These are phyloP conservation scores for Pouteria campechiana DNA, from an alignment of 179 eudicot genomes.

Conservation along the genomic window DNA sequence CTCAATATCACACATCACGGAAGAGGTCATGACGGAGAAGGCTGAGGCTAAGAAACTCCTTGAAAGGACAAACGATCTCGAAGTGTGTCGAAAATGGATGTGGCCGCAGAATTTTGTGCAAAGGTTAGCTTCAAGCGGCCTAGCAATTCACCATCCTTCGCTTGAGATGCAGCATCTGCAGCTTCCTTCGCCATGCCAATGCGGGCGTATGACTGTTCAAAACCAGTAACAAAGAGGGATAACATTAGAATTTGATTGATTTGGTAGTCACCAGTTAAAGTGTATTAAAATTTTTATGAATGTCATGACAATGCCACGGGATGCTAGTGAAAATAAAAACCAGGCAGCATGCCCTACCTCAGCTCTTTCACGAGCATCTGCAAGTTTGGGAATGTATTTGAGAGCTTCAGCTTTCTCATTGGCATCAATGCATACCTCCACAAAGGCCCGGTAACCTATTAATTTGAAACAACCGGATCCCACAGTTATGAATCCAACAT, in stretches of 20 bases:
- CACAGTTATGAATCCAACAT: too few relatives aligned
- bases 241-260: neutral
- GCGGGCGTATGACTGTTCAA: constrained; percentile 73
- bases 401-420: constrained; percentile 83
- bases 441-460: constrained; percentile 86
- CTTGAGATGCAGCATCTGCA: constrained; percentile 89
- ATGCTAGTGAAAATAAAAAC: neutral
- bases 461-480: neutral
- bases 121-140: constrained; percentile 56
- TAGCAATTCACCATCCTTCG: constrained; percentile 79
- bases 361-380: constrained; percentile 67
- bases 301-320: too few relatives aligned
- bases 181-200: constrained; percentile 98
- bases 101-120: constrained; percentile 73
- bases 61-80: constrained; percentile 55
- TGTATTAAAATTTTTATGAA: too few relatives aligned
- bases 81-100: constrained; percentile 73
- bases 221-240: too few relatives aligned
- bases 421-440: constrained; percentile 93
- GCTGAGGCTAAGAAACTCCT: constrained; percentile 39
- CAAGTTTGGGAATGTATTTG: constrained; percentile 80
- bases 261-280: too few relatives aligned
- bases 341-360: constrained; percentile 43
- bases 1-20: too few relatives aligned
- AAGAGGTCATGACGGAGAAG: neutral